Percentiles rank a stretch among this genome's conserved stretches.
Evolutionary conservation across 345 rosid genomes (phyloP).

Genomic region (Zanthoxylum bungeanum): DNA sequence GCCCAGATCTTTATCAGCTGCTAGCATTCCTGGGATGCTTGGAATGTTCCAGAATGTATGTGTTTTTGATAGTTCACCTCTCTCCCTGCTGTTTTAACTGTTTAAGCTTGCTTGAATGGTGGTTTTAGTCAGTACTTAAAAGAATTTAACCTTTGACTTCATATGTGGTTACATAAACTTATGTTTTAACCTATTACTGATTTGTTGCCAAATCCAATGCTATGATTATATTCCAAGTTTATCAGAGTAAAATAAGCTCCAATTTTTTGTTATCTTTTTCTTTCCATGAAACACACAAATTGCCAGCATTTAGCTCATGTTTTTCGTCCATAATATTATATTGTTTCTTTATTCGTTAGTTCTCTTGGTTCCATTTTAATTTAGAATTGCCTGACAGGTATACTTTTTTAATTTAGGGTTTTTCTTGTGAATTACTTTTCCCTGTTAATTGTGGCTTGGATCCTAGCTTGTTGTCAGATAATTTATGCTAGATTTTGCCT

Average conservation of each 20-base stretch:
- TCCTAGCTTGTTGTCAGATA: background rate
- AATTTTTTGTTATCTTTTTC: background rate
- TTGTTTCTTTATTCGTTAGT: background rate
- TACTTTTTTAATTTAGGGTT: background rate
- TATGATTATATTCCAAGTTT: background rate
- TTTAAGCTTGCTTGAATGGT: background rate
- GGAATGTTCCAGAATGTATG: constrained; percentile 92
- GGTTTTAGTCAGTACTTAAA: background rate
- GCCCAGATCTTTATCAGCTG: constrained; percentile 82
- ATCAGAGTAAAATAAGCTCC: background rate
- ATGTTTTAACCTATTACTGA: background rate
- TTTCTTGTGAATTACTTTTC: background rate
- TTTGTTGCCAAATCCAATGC: background rate
- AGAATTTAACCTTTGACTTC: background rate
- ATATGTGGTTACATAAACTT: background rate
- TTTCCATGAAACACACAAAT: background rate
- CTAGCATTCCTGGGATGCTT: constrained; percentile 97
- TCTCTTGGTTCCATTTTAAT: background rate
- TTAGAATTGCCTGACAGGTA: background rate
- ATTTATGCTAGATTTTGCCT: background rate
- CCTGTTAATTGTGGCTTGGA: background rate
- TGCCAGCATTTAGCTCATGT: background rate
- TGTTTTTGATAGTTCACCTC: background rate
- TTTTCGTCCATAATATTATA: background rate
- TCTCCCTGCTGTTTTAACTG: constrained; percentile 1